These are phyloP conservation scores for Zygosaccharomyces gambellarensis DNA, from an alignment of 805 yeast genomes.

Conservation along the genomic window DNA sequence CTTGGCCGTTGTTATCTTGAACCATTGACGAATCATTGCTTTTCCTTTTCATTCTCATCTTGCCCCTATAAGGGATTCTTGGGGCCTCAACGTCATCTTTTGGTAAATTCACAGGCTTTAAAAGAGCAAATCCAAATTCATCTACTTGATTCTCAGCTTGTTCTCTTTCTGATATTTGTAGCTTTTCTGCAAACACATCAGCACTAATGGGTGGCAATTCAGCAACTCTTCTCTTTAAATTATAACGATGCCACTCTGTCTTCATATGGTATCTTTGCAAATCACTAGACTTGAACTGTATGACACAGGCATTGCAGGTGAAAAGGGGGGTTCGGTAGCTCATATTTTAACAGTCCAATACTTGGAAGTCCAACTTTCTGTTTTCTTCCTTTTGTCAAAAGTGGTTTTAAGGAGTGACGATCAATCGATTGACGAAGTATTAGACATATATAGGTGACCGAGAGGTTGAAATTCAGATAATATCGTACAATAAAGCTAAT, in stretches of 20 bases:
- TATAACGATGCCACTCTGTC: slow-evolving; percentile 97
- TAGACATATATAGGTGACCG: not conserved
- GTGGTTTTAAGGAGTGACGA: not conserved
- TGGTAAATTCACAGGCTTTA: slow-evolving; percentile 24
- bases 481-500: not conserved
- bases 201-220: slow-evolving; percentile 68
- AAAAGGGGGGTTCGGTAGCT: slow-evolving; percentile 29
- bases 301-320: slow-evolving; percentile 87
- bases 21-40: not conserved
- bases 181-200: slow-evolving; percentile 40
- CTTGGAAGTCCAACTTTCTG: not conserved
- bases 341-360: slow-evolving; percentile 11
- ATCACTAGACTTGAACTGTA: slow-evolving; percentile 75
- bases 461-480: not conserved
- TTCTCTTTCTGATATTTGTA: slow-evolving; percentile 35
- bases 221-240: slow-evolving; percentile 89
- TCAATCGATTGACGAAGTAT: not conserved
- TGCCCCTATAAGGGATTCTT: not conserved
- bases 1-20: not conserved
- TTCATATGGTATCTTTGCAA: slow-evolving; percentile 91
- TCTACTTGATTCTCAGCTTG: slow-evolving; percentile 32
- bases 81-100: not conserved
- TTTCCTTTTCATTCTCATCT: not conserved
- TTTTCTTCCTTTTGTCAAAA: not conserved
- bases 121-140: slow-evolving; percentile 38